These are phyloP conservation scores for Trypanosoma scelopori DNA, from an alignment of 208 protist genomes.

Conservation along the genomic window DNA sequence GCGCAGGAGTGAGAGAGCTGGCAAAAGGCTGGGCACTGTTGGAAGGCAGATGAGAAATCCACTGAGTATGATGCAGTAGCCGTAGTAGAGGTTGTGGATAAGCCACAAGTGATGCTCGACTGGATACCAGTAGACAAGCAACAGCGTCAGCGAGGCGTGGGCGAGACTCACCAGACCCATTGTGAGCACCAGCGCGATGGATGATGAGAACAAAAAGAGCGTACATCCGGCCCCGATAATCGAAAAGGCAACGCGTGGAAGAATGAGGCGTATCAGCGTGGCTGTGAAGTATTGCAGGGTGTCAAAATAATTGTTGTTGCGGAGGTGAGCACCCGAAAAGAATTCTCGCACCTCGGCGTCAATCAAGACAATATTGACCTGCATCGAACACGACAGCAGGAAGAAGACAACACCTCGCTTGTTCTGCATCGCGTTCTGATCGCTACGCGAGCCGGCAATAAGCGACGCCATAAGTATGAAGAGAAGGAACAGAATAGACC, in stretches of 20 bases:
- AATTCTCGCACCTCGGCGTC: conserved; percentile 48
- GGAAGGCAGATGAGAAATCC: conserved; percentile 50
- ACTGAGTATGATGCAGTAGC: conserved; percentile 50
- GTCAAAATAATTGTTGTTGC: conserved; percentile 41
- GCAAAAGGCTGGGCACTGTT: conserved; percentile 32
- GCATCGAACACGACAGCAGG: conserved; percentile 46
- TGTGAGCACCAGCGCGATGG: conserved; percentile 26
- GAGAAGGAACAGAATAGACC: conserved; percentile 38
- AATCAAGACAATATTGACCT: conserved; percentile 45
- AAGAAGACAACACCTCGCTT: conserved; percentile 52
- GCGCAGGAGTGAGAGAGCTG: conserved; percentile 40
- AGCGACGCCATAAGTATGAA: conserved; percentile 37
- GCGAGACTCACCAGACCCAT: conserved; percentile 42
- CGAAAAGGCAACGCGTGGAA: conserved; percentile 33
- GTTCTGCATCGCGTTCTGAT: conserved; percentile 47
- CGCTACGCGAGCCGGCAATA: conserved; percentile 10
- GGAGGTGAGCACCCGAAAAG: conserved; percentile 33
- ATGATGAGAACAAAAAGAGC: conserved; percentile 31
- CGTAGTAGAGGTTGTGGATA: conserved; percentile 40
- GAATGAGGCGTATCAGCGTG: conserved; percentile 37
- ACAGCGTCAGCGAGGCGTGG: conserved; percentile 35
- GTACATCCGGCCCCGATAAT: conserved; percentile 26
- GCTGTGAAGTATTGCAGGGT: conserved; percentile 41
- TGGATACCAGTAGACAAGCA: conserved; percentile 44
- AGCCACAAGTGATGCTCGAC: conserved; percentile 22